Evolutionary conservation across 106 monocot species (phyloP).

Genomic region (Hemerocallis citrina): DNA sequence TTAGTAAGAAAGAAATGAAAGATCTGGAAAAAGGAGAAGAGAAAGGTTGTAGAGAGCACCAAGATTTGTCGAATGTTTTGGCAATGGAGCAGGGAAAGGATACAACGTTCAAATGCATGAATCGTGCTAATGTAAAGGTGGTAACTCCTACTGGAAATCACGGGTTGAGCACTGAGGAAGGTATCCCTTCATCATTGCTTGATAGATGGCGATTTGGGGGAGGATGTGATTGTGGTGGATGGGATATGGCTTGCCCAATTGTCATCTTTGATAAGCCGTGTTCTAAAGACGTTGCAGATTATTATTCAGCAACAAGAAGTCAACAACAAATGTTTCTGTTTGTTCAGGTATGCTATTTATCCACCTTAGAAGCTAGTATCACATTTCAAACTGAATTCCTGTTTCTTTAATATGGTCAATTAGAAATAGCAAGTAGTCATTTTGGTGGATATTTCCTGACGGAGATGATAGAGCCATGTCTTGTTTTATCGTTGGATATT

Average conservation of each 20-base stretch:
- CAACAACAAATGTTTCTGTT: constrained; percentile 39
- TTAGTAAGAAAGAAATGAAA: constrained; percentile 32
- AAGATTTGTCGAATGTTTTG: background rate
- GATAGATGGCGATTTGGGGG: constrained; percentile 88
- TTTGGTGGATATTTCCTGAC: background rate
- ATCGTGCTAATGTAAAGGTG: constrained; percentile 36
- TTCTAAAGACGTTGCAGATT: constrained; percentile 12
- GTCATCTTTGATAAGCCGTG: constrained; percentile 36
- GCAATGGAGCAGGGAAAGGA: constrained; percentile 7
- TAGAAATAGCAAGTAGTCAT: background rate
- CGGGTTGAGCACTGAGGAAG: constrained; percentile 46
- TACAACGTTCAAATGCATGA: background rate
- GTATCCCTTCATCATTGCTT: constrained; percentile 64
- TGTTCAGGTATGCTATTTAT: constrained; percentile 49
- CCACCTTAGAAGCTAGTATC: background rate
- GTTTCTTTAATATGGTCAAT: background rate
- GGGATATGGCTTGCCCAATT: constrained; percentile 95
- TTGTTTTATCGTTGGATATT: background rate
- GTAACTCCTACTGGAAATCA: constrained; percentile 58
- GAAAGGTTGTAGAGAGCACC: background rate
- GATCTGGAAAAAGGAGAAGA: constrained; percentile 10
- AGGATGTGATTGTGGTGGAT: constrained; percentile 94
- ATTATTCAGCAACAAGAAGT: constrained; percentile 17
- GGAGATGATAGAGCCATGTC: background rate
- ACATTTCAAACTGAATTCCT: background rate